These are phyloP conservation scores for Saccharomycopsis olivae DNA, from an alignment of 805 yeast genomes.

Conservation along the genomic window DNA sequence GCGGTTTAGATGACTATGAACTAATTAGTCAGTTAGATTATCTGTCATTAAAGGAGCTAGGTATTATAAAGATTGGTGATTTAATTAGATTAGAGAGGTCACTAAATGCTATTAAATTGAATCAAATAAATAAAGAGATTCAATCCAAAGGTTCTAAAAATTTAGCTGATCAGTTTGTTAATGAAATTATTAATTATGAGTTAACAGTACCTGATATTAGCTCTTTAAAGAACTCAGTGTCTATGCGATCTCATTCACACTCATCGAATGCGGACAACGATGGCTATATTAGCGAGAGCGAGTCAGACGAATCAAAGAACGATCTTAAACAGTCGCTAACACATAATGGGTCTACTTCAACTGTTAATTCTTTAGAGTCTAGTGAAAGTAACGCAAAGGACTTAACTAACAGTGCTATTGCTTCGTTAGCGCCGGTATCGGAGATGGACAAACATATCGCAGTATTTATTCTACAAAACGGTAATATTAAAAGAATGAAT, in stretches of 20 bases:
- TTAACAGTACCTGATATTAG: too few relatives aligned
- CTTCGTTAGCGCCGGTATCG: constrained; percentile 11
- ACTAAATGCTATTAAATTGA: constrained; percentile 32
- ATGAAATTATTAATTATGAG: neutral
- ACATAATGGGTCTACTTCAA: constrained; percentile 11
- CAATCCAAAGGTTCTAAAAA: neutral
- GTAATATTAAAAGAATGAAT: constrained; percentile 55
- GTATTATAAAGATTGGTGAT: constrained; percentile 74
- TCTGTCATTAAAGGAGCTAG: constrained; percentile 57
- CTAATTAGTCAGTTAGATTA: constrained; percentile 33
- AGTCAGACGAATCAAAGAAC: constrained; percentile 1
- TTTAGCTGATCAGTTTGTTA: constrained; percentile 7
- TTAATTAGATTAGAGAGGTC: constrained; percentile 58
- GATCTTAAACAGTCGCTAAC: neutral
- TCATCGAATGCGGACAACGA: constrained; percentile 12
- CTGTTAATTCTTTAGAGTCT: constrained; percentile 9
- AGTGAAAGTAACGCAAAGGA: constrained; percentile 2
- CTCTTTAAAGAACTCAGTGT: too few relatives aligned
- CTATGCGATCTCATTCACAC: too few relatives aligned
- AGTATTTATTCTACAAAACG: constrained; percentile 67
- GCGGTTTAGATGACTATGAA: constrained; percentile 13
- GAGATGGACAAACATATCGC: constrained; percentile 29
- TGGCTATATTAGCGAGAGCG: constrained; percentile 6
- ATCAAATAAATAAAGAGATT: constrained; percentile 13
- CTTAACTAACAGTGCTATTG: constrained; percentile 1